These are phyloP conservation scores for Rhizophora mangle DNA, from an alignment of 345 rosid genomes.

Conservation along the genomic window DNA sequence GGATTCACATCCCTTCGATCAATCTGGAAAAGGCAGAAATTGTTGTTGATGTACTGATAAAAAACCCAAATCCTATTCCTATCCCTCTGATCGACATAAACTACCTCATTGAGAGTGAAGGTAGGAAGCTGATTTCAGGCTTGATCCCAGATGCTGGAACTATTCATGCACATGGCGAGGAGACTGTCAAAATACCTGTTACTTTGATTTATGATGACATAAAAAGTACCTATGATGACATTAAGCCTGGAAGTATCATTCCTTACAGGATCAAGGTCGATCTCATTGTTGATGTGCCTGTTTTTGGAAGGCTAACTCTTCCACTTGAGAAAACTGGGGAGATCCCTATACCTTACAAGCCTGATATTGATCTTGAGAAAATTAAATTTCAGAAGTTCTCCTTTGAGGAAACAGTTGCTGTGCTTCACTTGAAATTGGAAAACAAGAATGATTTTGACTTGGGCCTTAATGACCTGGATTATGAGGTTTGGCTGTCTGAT, in stretches of 20 bases:
- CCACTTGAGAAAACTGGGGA: slow-evolving; percentile 92
- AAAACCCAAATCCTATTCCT: slow-evolving; percentile 90
- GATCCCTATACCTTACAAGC: slow-evolving; percentile 95
- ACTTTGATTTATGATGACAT: slow-evolving; percentile 79
- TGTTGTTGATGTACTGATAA: slow-evolving; percentile 75
- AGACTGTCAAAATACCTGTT: slow-evolving; percentile 84
- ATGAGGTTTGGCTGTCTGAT: slow-evolving; percentile 76
- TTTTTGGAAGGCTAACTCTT: slow-evolving; percentile 79
- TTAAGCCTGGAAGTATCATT: slow-evolving; percentile 83
- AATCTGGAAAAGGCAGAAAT: slow-evolving; percentile 84
- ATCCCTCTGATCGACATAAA: slow-evolving; percentile 83
- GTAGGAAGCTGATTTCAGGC: slow-evolving; percentile 83
- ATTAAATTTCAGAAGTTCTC: slow-evolving; percentile 76
- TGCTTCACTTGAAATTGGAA: slow-evolving; percentile 78
- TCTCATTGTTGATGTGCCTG: slow-evolving; percentile 83
- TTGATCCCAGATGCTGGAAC: slow-evolving; percentile 96
- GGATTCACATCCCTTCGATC: slow-evolving; percentile 68
- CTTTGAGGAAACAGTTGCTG: slow-evolving; percentile 80
- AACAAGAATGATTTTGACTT: slow-evolving; percentile 87
- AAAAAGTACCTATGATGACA: slow-evolving; percentile 66
- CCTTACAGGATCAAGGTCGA: slow-evolving; percentile 88
- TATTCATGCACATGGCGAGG: slow-evolving; percentile 85
- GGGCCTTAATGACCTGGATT: slow-evolving; percentile 75
- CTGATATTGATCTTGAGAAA: slow-evolving; percentile 80
- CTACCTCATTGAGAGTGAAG: slow-evolving; percentile 85